Base-by-base conservation (phyloP, 2,329 filamentous ascomycete genomes). In the Trichoderma sp. region DNA sequence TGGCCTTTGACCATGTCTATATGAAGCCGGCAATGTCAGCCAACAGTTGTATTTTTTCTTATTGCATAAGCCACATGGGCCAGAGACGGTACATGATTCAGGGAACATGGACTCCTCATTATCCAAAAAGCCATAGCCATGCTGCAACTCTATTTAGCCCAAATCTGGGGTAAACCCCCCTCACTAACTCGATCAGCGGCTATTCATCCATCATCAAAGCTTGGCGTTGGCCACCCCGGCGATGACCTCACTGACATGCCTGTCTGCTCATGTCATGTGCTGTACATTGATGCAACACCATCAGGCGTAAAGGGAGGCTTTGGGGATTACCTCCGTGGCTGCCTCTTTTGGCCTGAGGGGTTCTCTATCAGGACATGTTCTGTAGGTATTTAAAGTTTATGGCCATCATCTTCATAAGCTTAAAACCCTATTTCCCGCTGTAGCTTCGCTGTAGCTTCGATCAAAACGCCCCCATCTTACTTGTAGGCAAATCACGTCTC, bases 131-230 rank as follows among this genome's bases (percentile, higher is more conserved):
- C 13, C 13, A 49, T 49, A 49, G 46, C 28, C 28, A 56, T 56
- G n/a, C 18, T 56, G 18, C 58, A 46, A 59, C 58, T 59, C 58
- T 46, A 59, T 59, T 46, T 55, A 55, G 39, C 46, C 61, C 61
- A 39, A 43, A 28, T 65, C 49, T 32, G 61, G 52, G 61, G 37
- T 54, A 64, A 43, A 24, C 2, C 3, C 37, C 16, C 51, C 51
- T 30, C 49, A 43, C 49, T 52, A 21, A 4, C 13, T 34, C 32
- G 32, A 5, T 51, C 46, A 16, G 21, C 32, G 61, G 21, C 61
- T 65, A 43, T 34, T 39, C 58, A 24, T 26, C 34, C 18, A 49
- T 51, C 43, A 10, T 28, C 39, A 26, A 49, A 61, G 43, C 59
- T 61, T 61, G n/a, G 18, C n/a, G 26, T 37, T 52, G 59, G 46